Evolutionary conservation across 345 rosid genomes (phyloP).

Genomic region (Eucalyptus curtisii): DNA sequence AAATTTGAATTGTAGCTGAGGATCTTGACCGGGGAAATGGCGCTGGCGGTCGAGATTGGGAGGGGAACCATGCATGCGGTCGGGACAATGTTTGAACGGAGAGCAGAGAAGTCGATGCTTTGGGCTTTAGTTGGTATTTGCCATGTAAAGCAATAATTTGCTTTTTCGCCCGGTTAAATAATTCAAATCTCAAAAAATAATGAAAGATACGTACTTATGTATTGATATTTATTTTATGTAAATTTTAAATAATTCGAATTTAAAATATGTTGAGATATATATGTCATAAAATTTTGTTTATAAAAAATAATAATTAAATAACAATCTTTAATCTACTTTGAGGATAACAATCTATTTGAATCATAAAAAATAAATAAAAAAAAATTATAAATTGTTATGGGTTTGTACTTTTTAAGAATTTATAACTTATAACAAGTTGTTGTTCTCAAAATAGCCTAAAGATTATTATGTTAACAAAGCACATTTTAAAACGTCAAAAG

Average conservation of each 20-base stretch:
- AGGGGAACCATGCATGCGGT: constrained; percentile 12
- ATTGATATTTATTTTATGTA: neutral
- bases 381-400: no score
- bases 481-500: neutral
- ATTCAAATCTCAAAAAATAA: neutral
- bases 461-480: no score
- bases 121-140: neutral
- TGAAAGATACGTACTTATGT: neutral
- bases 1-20: constrained; percentile 6
- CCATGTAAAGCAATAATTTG: neutral
- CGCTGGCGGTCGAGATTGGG: constrained; percentile 3
- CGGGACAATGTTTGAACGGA: neutral
- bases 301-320: neutral
- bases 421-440: no score
- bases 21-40: neutral
- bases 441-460: no score
- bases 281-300: neutral
- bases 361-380: no score
- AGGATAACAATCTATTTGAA: no score
- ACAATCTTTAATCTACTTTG: no score
- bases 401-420: no score
- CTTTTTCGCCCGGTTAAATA: neutral
- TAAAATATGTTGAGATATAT: neutral
- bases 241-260: neutral
- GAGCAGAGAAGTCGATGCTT: neutral